Conservation (phyloP, 148 eudicot genomes). For the Rhododendron henanense region DNA sequence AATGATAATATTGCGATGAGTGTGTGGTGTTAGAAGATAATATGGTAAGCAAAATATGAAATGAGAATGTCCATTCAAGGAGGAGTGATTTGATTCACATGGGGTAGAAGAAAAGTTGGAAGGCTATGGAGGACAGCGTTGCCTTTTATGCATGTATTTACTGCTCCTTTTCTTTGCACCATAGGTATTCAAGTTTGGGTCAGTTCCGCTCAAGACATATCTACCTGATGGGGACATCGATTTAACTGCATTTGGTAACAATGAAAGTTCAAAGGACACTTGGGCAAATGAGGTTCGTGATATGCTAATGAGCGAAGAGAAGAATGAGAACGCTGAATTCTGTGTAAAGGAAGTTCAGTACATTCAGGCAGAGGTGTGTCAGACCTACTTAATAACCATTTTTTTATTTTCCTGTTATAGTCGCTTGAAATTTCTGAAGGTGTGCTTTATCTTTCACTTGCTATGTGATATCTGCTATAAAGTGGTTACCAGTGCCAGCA, state of each 20-base stretch:
- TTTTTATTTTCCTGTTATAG: neutral
- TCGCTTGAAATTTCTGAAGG: neutral
- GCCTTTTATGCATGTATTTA: neutral
- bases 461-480: neutral
- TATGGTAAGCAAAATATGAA: neutral
- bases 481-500: neutral
- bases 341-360: conserved; percentile 76
- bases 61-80: neutral
- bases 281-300: conserved; percentile 65
- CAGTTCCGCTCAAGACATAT: conserved; percentile 84
- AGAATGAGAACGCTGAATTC: conserved; percentile 65
- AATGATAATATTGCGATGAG: neutral
- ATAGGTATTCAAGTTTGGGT: conserved; percentile 77
- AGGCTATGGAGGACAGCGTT: neutral
- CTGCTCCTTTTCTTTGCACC: conserved; percentile 12
- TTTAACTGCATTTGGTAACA: conserved; percentile 58
- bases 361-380: conserved; percentile 76
- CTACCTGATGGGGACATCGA: conserved; percentile 93
- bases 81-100: neutral
- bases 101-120: neutral
- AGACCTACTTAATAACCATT: neutral
- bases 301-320: conserved; percentile 58
- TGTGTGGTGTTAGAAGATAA: neutral
- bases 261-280: conserved; percentile 47
- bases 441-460: neutral